These are phyloP conservation scores for Coemansia sp. DNA, from an alignment of 192 early-diverging fungal species.

Conservation along the genomic window DNA sequence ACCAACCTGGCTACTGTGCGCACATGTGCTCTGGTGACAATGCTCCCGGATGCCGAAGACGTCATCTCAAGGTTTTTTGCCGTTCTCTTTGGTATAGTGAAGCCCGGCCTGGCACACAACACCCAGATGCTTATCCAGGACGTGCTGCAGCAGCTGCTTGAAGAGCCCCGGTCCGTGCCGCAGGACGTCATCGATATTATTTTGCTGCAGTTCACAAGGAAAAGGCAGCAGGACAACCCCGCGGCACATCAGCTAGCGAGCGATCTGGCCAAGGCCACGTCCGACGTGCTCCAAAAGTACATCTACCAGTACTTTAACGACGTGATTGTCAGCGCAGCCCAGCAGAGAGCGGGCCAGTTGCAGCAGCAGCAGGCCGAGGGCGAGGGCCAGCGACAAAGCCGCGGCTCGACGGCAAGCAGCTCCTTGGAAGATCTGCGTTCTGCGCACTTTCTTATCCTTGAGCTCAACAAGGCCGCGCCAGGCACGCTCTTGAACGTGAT, in stretches of 20 bases:
- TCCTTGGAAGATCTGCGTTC: conserved; percentile 56
- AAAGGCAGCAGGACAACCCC: conserved; percentile 64
- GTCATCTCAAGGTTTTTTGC: conserved; percentile 70
- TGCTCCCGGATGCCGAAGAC: conserved; percentile 74
- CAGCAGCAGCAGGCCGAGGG: conserved; percentile 14
- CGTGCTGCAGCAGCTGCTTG: conserved; percentile 77
- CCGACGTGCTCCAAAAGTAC: conserved; percentile 85
- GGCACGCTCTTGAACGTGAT: conserved; percentile 83
- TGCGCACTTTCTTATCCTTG: conserved; percentile 76
- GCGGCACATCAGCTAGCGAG: conserved; percentile 73
- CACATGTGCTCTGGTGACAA: conserved; percentile 73
- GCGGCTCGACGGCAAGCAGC: conserved; percentile 44
- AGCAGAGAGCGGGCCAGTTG: conserved; percentile 24
- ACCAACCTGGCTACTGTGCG: conserved; percentile 83
- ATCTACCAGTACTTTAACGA: conserved; percentile 93
- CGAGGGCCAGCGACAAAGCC: conserved; percentile 18
- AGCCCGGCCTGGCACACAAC: conserved; percentile 68
- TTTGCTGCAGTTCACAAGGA: conserved; percentile 69
- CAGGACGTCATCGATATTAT: conserved; percentile 87
- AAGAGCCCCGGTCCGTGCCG: conserved; percentile 66
- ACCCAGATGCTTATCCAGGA: conserved; percentile 77
- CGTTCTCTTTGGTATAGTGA: conserved; percentile 67
- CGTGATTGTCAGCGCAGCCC: conserved; percentile 63
- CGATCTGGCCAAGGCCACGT: conserved; percentile 70
- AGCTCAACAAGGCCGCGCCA: conserved; percentile 73